These are phyloP conservation scores for Tephrocybe sp. DNA, from an alignment of 768 basidiomycete species.

Conservation along the genomic window DNA sequence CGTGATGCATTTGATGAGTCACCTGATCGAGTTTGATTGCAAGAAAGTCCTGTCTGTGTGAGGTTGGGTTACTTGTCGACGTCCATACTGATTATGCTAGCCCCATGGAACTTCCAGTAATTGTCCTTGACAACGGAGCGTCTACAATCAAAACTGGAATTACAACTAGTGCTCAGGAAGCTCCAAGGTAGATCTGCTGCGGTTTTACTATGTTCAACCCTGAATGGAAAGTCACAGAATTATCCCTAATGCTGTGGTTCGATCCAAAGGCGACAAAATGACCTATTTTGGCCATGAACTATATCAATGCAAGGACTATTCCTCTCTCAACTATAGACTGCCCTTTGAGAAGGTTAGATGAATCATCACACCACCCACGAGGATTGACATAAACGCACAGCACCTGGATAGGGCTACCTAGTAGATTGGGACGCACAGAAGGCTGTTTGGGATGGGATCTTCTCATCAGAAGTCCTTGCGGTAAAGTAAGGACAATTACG, in stretches of 20 bases:
- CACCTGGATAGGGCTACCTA: constrained; percentile 70
- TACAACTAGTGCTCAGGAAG: constrained; percentile 28
- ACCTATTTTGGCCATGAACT: constrained; percentile 89
- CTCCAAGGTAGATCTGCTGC: constrained; percentile 27
- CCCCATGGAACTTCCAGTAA: constrained; percentile 27
- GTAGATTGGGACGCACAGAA: constrained; percentile 97
- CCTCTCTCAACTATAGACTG: constrained; percentile 76
- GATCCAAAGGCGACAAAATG: constrained; percentile 79
- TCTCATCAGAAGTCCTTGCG: constrained; percentile 67
- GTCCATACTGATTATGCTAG: neutral
- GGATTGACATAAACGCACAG: constrained; percentile 20
- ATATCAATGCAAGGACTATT: constrained; percentile 70
- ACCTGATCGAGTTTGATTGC: neutral
- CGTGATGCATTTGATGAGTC: neutral
- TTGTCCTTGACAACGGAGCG: constrained; percentile 88
- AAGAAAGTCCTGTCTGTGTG: too few species aligned
- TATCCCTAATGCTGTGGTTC: constrained; percentile 77
- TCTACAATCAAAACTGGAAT: constrained; percentile 76
- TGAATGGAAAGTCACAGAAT: constrained; percentile 39
- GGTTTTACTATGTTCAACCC: neutral
- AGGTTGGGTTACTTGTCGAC: neutral
- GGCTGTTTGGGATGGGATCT: constrained; percentile 89
- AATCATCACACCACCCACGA: constrained; percentile 8
- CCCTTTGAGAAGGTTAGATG: constrained; percentile 81
- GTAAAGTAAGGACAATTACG: constrained; percentile 34